phyloP scores from a whole-genome alignment of 768 basidiomycete species.

The Amanita polypyramis region DNA sequence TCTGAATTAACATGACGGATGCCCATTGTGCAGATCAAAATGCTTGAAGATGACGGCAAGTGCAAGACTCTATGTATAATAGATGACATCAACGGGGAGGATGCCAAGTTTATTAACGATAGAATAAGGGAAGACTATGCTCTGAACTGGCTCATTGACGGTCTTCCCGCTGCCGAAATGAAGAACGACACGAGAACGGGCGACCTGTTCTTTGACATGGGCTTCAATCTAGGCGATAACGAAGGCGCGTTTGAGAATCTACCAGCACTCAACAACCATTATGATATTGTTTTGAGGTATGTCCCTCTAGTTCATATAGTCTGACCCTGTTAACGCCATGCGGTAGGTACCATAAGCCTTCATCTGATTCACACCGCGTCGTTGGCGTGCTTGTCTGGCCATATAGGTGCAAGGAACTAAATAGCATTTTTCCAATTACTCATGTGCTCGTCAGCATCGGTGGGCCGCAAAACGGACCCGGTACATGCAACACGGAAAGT shows the following conservation, averaged over 20 bases:
- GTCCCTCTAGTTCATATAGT: conserved; percentile 8
- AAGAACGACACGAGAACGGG: conserved; percentile 68
- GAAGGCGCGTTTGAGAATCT: conserved; percentile 43
- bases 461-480: conserved; percentile 38
- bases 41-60: conserved; percentile 66
- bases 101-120: conserved; percentile 85
- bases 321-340: conserved; percentile 4
- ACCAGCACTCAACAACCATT: conserved; percentile 87
- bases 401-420: conserved; percentile 22
- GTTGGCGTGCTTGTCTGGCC: conserved; percentile 90
- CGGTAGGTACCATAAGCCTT: conserved; percentile 69
- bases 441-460: conserved; percentile 38
- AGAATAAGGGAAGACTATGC: conserved; percentile 90
- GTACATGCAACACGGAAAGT: conserved; percentile 40
- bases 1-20: background rate
- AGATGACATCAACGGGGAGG: conserved; percentile 45
- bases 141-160: conserved; percentile 91
- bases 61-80: conserved; percentile 68
- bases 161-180: conserved; percentile 90
- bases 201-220: conserved; percentile 88
- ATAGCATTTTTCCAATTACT: background rate
- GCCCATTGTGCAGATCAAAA: conserved; percentile 46
- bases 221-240: conserved; percentile 84
- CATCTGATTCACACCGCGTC: conserved; percentile 64
- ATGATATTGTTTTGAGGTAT: conserved; percentile 73